Evolutionary conservation across 2,329 filamentous ascomycete species (phyloP).

Genomic region (Emericellopsis cladophorae): DNA sequence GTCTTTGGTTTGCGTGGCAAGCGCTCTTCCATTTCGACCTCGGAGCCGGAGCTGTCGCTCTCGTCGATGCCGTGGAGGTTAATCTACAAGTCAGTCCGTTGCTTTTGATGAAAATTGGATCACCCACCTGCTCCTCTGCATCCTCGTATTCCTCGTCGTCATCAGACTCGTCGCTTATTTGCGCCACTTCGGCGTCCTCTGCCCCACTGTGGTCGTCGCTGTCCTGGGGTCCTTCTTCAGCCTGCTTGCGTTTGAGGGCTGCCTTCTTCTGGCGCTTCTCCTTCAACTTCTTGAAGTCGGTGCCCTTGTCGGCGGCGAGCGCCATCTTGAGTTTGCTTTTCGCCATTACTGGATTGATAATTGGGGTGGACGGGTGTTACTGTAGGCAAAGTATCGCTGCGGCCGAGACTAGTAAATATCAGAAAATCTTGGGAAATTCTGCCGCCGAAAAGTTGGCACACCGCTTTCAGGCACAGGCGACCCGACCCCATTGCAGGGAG

Average conservation of each 20-base stretch:
- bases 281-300: constrained; percentile 38
- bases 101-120: constrained; percentile 2
- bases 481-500: not conserved
- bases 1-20: constrained; percentile 38
- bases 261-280: constrained; percentile 34
- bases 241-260: constrained; percentile 21
- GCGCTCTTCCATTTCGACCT: constrained; percentile 67
- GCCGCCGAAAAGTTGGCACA: too few species aligned
- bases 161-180: not conserved
- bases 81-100: constrained; percentile 18
- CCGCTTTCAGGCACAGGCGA: too few species aligned
- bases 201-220: not conserved
- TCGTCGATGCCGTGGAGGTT: constrained; percentile 46
- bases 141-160: constrained; percentile 6
- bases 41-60: constrained; percentile 53
- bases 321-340: constrained; percentile 40
- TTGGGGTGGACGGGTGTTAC: not conserved
- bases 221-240: not conserved
- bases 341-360: constrained; percentile 16
- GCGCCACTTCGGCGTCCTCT: not conserved
- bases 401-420: too few species aligned
- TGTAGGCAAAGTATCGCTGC: not conserved
- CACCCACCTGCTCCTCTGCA: constrained; percentile 9
- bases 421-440: too few species aligned
- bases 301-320: constrained; percentile 39